A percentile compares a stretch with the other conserved stretches of the same genome.
phyloP scores from a whole-genome alignment of 192 early-diverging fungal genomes.

The Thamnidium elegans region DNA sequence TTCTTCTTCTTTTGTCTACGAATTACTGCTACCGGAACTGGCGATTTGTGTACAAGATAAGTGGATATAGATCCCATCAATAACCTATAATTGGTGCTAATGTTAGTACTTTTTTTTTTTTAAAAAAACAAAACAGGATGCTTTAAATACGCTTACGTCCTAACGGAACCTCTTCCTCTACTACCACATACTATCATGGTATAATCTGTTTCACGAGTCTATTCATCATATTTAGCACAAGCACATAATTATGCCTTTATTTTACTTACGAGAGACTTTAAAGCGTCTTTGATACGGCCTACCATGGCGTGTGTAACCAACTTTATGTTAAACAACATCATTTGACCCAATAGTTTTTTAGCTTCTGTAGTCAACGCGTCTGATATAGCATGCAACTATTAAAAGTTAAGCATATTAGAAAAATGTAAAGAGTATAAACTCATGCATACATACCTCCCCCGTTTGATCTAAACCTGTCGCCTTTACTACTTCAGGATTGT shows the following conservation, averaged over 20 bases:
- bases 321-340: constrained; percentile 40
- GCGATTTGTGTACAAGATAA: constrained; percentile 52
- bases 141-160: constrained; percentile 31
- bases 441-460: constrained; percentile 20
- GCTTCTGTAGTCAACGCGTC: constrained; percentile 19
- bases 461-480: constrained; percentile 13
- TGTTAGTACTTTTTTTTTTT: neutral
- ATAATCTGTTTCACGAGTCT: constrained; percentile 43
- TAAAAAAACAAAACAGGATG: neutral
- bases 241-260: neutral
- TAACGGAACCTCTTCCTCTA: constrained; percentile 42
- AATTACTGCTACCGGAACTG: constrained; percentile 51
- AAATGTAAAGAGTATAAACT: neutral
- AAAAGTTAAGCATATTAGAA: neutral
- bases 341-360: constrained; percentile 22
- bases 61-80: constrained; percentile 51
- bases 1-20: constrained; percentile 43
- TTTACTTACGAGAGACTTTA: constrained; percentile 27
- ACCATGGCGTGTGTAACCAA: constrained; percentile 19
- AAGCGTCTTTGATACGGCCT: constrained; percentile 32
- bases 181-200: constrained; percentile 49
- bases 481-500: constrained; percentile 25
- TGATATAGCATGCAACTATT: constrained; percentile 24
- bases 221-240: neutral
- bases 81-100: constrained; percentile 24